Evolutionary conservation across 345 rosid species (phyloP), one percentile per base, ranked within the genome.

Genomic region (Hevea brasiliensis): DNA sequence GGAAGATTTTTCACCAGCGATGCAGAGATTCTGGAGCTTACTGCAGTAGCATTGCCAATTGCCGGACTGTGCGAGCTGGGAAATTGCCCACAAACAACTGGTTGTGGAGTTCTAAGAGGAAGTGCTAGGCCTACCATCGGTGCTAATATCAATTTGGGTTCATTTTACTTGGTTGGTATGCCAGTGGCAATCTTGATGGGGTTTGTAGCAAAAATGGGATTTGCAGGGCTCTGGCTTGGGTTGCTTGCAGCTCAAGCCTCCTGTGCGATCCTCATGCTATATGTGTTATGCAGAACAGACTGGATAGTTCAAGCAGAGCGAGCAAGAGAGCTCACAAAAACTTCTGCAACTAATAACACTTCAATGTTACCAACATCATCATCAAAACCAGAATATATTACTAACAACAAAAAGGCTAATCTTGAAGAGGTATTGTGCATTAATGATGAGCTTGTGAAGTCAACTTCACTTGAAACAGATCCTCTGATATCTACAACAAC

Each of bases 11-110:
- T 95, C 76, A 95, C 98, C 0, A 57, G 35, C 0, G 96, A 95
- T 41, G 47, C 81, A 0, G 93, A 91, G 74, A 91, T 92, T 70
- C 84, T 95, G 1, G 80, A 89, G 82, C 87, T 95, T 0, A 95
- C 99, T 0, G 82, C 97, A 4, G 35, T 89, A 0, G 97, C 96
- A 75, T 84, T 95, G 79, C 99, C 99, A 0, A 92, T 95, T 51
- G 89, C 75, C 0, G 99, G 99, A 58, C 81, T 92, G 17, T 95
- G 99, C 61, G 99, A 95, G 86, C 90, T 95, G 1, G 99, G 99
- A 35, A 95, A 95, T 63, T 92, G 97, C 80, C 99, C 99, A 4
- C 99, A 95, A 65, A 95, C 99, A 3, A 86, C 99, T 0, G 97
- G 99, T 0, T 95, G 98, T 51, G 98, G 99, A 3, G 98, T 87